Base-by-base conservation (phyloP, 176 grass and related monocot genomes). In the Oryza glaberrima region DNA sequence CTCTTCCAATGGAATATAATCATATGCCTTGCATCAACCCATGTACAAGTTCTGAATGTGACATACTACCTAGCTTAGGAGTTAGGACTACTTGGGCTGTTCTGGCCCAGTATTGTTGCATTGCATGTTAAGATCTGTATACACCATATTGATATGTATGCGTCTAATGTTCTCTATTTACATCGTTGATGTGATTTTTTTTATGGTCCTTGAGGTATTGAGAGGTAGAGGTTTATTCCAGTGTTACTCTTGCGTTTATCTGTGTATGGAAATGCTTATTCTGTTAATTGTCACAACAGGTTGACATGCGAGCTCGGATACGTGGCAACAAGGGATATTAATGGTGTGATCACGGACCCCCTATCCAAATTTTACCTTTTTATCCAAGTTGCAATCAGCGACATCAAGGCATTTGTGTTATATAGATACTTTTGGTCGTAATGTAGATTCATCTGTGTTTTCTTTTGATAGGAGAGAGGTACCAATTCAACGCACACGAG, bases 271-370 rank as follows among this genome's bases (percentile, higher is more conserved):
- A 83, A 45, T 86, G 17, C 26, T 88, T 70, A 86, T 16, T 77
- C 20, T 68, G 9, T 77, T 81, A 41, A 73, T 88, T 67, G 30
- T n/a, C 70, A 25, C 60, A 65, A 88, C 88, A 99, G 97, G 97
- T 99, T 78, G 97, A 99, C 77, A 99, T 99, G 97, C 90, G 97
- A 82, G 90, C 97, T 7, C 88, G 94, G 65, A 99, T 99, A 88
- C 94, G 92, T 38, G 97, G 97, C 64, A 99, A 96, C 67, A 99
- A 99, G 77, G 97, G 97, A 41, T 99, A 99, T 81, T 96, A 77
- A 65, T 36, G 34, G 34, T 64, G 75, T 90, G 30, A 13, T 43
- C 22, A 32, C 1, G 23, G 41, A 20, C 16, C 80, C 2, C 26
- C 14, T 13, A 12, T 52, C 43, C 16, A 75, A 79, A 30, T 63